Conservation (phyloP, 2,329 filamentous ascomycete genomes). For the Ophioceras dolichostomum region DNA sequence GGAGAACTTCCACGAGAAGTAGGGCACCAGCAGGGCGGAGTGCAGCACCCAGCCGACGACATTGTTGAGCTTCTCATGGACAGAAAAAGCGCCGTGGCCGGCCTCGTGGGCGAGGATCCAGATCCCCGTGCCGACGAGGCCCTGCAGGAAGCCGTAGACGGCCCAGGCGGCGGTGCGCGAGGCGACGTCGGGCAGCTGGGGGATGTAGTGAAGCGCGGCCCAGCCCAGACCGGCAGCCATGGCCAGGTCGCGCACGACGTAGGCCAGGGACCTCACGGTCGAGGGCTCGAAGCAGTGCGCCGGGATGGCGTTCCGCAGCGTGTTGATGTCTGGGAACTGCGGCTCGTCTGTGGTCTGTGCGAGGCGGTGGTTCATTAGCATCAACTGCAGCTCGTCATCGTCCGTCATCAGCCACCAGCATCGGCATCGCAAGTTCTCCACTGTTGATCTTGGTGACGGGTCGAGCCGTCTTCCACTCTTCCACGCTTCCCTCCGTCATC, state of each 20-base stretch:
- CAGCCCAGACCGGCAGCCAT: conserved; percentile 35
- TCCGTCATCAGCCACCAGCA: background rate
- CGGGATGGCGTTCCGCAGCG: conserved; percentile 41
- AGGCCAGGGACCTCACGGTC: conserved; percentile 35
- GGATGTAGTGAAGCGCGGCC: conserved; percentile 40
- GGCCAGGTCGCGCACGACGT: conserved; percentile 42
- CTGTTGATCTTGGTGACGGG: background rate
- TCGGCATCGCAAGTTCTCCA: too few species aligned
- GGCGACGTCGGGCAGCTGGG: conserved; percentile 28
- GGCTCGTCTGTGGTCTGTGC: conserved; percentile 3
- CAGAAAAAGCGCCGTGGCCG: conserved; percentile 57
- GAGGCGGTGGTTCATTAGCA: conserved; percentile 7
- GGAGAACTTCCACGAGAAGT: conserved; percentile 61
- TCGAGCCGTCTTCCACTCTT: background rate
- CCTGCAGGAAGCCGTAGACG: conserved; percentile 50
- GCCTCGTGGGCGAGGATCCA: conserved; percentile 64
- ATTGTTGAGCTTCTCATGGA: conserved; percentile 43
- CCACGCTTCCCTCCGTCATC: background rate
- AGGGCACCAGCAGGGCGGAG: conserved; percentile 42
- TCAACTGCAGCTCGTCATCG: too few species aligned
- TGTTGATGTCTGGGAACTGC: conserved; percentile 33
- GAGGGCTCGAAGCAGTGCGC: conserved; percentile 49
- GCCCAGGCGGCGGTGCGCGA: conserved; percentile 38
- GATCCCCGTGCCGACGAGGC: conserved; percentile 53
- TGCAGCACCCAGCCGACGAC: conserved; percentile 72